Evolutionary conservation across 2,329 filamentous ascomycete species (phyloP).

Genomic region (Aspergillus novofumigatus): DNA sequence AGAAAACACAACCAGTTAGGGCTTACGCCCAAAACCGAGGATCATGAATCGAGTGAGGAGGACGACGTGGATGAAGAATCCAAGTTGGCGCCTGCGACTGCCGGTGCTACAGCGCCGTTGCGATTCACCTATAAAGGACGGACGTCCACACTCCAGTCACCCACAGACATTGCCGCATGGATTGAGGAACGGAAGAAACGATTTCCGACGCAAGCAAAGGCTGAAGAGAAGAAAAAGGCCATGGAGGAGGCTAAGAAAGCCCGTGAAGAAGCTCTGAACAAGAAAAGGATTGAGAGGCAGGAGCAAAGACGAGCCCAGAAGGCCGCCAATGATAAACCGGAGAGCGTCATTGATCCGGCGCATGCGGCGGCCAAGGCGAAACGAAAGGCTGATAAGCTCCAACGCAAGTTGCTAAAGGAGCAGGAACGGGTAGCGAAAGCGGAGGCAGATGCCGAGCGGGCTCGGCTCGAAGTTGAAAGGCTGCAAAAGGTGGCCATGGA

Average conservation of each 20-base stretch:
- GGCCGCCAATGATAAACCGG: constrained; percentile 29
- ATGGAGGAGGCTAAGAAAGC: constrained; percentile 58
- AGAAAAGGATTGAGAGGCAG: constrained; percentile 37
- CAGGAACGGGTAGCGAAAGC: constrained; percentile 50
- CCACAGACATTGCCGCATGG: constrained; percentile 72
- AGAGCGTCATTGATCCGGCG: constrained; percentile 20
- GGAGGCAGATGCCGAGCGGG: constrained; percentile 40
- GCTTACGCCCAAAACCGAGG: constrained; percentile 43
- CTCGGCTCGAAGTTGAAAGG: constrained; percentile 32
- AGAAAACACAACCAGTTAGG: constrained; percentile 46
- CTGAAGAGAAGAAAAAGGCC: constrained; percentile 58
- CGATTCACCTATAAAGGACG: constrained; percentile 56
- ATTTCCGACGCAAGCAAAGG: constrained; percentile 73
- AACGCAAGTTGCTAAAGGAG: constrained; percentile 58
- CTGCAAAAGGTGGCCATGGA: constrained; percentile 23
- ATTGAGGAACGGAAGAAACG: constrained; percentile 73
- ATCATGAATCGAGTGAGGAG: constrained; percentile 45
- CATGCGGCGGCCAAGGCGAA: constrained; percentile 36
- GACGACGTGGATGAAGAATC: constrained; percentile 45
- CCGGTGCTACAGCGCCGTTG: constrained; percentile 26
- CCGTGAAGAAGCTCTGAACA: constrained; percentile 35
- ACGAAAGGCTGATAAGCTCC: constrained; percentile 39
- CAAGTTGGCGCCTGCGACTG: constrained; percentile 30
- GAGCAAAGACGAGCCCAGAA: constrained; percentile 28
- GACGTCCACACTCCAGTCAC: constrained; percentile 49